Percentiles rank a stretch among this genome's conserved stretches.
These are phyloP conservation scores for Rhodotorula sp. DNA, from an alignment of 1,284 basidiomycete genomes.

Conservation along the genomic window DNA sequence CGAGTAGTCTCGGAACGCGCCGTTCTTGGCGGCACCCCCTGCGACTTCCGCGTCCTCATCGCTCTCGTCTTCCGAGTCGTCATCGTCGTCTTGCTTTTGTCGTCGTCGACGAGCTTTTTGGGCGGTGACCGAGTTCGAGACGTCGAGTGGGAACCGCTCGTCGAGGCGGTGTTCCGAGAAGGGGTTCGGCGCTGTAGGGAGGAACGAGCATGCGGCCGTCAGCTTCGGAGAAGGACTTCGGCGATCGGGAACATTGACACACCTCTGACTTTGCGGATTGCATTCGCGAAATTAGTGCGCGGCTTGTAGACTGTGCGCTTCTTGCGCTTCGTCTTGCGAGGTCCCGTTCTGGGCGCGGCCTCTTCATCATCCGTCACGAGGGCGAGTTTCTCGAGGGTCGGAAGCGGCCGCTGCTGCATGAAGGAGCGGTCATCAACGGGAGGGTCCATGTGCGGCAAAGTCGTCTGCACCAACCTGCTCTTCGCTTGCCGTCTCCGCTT, in stretches of 20 bases:
- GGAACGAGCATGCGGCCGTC: neutral
- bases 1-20: neutral
- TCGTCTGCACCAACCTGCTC: neutral
- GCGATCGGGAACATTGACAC: too few relatives aligned
- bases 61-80: neutral
- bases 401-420: too few relatives aligned
- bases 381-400: too few relatives aligned
- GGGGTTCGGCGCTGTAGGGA: neutral
- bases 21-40: neutral
- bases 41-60: neutral
- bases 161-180: constrained; percentile 2
- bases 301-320: neutral
- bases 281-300: neutral
- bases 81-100: neutral
- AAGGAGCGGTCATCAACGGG: neutral
- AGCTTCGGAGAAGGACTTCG: too few relatives aligned
- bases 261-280: too few relatives aligned
- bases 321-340: neutral
- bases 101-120: neutral
- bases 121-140: too few relatives aligned
- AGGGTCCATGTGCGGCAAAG: neutral
- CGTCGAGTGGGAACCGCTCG: neutral
- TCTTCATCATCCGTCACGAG: neutral
- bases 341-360: neutral
- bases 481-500: too few relatives aligned